Evolutionary conservation across 257 asterid genomes (phyloP), one percentile per base, ranked within the genome.

Genomic region (Eucommia ulmoides): DNA sequence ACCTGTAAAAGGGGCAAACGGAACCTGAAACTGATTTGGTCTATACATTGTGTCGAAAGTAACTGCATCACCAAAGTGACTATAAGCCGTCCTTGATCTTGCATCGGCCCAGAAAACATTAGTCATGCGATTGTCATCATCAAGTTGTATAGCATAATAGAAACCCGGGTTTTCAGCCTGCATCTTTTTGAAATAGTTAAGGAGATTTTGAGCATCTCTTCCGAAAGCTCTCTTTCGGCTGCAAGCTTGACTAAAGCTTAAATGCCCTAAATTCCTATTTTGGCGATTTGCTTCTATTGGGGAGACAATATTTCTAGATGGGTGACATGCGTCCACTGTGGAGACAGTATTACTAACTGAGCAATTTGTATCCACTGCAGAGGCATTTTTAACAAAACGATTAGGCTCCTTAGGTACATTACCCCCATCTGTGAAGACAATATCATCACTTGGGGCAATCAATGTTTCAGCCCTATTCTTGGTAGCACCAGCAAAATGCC

Each of bases 51-150:
- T 84, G 51, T 88, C 94, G 25, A 88, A 61, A 22, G 63, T 61
- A 71, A 88, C 87, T n/a, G 81, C 73, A 68, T 88, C 97, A 18
- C 95, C 93, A 65, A 88, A 88, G 65, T 82, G 86, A 61, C 72
- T 54, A 63, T 81, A 88, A 26, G 94, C 84, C 61, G 78, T 71
- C 67, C 97, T 84, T 35, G 97, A 88, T 69, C 93, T 75, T 25
- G 97, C 68, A 63, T 88, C 95, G 22, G 95, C 82, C 97, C 97
- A 88, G 47, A 88, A 84, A 45, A 76, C 94, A 72, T 82, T 88
- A 50, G 89, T 74, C 84, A 88, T 68, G 51, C 79, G 84, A 65
- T 84, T 82, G 54, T 84, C 94, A 60, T 84, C 94, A 41, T 88
- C 95, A 21, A 88, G 84, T 52, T 88, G 97, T 59, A 88, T 75